A percentile compares a stretch with the other conserved stretches of the same genome.
phyloP scores from a whole-genome alignment of 768 basidiomycete genomes.

The Sporobolomyces roseus region DNA sequence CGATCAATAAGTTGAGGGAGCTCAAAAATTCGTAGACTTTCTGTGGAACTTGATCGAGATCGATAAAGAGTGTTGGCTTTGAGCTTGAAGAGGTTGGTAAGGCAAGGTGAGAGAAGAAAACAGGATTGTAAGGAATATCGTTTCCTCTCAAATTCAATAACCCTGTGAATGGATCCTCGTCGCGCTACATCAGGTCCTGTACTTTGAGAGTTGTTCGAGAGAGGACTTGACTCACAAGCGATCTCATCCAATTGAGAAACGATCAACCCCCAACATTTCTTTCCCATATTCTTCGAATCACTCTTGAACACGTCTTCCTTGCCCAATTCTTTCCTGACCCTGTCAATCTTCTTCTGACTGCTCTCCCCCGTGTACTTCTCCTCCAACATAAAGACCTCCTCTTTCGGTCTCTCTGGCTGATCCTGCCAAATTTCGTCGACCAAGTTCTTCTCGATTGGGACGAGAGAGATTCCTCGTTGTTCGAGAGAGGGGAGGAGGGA shows the following conservation, averaged over 20 bases:
- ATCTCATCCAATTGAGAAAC: neutral
- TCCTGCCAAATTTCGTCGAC: constrained; percentile 74
- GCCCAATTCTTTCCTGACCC: constrained; percentile 62
- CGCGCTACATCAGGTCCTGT: too few species aligned
- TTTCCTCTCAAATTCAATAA: constrained; percentile 84
- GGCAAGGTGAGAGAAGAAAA: constrained; percentile 77
- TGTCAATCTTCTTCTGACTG: constrained; percentile 63
- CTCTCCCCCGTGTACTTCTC: constrained; percentile 69
- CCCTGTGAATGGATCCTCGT: too few species aligned
- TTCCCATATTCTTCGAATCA: constrained; percentile 48
- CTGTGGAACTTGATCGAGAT: constrained; percentile 55
- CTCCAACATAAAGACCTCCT: constrained; percentile 64
- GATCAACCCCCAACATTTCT: constrained; percentile 41
- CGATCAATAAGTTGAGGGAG: constrained; percentile 57
- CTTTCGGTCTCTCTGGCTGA: constrained; percentile 64
- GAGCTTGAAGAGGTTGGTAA: constrained; percentile 53
- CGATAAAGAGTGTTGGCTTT: constrained; percentile 65
- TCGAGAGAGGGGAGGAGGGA: constrained; percentile 59
- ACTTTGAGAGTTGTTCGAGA: too few species aligned
- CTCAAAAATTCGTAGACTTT: constrained; percentile 59
- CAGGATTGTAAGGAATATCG: constrained; percentile 85
- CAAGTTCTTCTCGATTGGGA: constrained; percentile 65
- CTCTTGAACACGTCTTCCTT: constrained; percentile 52
- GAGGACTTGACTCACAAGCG: neutral
- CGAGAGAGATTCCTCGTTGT: constrained; percentile 59